Conservation (phyloP, 768 basidiomycete species). For the Xerocomus potaroensis region DNA sequence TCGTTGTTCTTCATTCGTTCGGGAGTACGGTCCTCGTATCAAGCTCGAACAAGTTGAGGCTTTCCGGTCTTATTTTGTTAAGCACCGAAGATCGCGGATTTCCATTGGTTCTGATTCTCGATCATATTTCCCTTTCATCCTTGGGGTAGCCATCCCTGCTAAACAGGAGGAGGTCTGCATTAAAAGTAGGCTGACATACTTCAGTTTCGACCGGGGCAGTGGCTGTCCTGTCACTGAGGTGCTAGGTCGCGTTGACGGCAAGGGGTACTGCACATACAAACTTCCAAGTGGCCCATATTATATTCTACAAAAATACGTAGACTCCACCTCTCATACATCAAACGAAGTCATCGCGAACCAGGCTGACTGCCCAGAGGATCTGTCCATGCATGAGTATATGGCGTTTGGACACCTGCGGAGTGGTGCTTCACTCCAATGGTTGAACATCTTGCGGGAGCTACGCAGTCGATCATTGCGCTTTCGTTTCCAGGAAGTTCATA, state of each 20-base stretch:
- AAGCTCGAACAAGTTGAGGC: too few relatives aligned
- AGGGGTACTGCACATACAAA: constrained; percentile 26
- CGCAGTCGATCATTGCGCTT: constrained; percentile 36
- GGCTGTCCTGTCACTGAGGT: constrained; percentile 10
- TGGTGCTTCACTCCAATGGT: constrained; percentile 44
- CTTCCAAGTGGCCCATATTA: constrained; percentile 33
- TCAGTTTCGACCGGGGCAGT: constrained; percentile 23
- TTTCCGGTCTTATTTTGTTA: not conserved
- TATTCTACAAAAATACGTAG: constrained; percentile 35
- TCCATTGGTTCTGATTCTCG: constrained; percentile 33
- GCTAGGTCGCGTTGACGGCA: constrained; percentile 13
- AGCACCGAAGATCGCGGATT: constrained; percentile 23
- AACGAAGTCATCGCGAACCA: constrained; percentile 44
- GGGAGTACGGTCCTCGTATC: too few relatives aligned
- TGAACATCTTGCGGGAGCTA: constrained; percentile 45
- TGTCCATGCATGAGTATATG: constrained; percentile 44
- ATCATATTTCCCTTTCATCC: constrained; percentile 29
- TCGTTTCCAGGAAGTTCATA: constrained; percentile 35
- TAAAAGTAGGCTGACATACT: constrained; percentile 30
- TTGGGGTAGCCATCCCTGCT: constrained; percentile 25
- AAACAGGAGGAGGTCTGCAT: constrained; percentile 17
- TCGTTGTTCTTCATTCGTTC: constrained; percentile 20
- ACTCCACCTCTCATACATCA: constrained; percentile 33
- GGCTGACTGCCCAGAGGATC: constrained; percentile 34
- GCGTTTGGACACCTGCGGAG: constrained; percentile 42